phyloP scores from a whole-genome alignment of 345 rosid genomes.

The Pistacia integerrima region DNA sequence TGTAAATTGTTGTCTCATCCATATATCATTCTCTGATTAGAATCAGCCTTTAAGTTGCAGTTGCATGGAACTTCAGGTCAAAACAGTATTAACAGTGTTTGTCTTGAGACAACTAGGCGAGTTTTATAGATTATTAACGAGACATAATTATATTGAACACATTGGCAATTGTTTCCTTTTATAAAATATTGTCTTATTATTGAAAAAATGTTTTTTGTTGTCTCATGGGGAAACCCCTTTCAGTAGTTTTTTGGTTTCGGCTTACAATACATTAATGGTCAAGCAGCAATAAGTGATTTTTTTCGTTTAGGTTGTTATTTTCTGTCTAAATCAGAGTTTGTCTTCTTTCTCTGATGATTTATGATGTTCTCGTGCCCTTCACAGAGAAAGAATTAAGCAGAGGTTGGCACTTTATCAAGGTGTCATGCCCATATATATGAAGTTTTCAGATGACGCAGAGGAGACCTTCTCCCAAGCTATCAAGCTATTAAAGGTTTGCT shows the following conservation, averaged over 20 bases:
- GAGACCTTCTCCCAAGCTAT: constrained; percentile 86
- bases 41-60: too few relatives aligned
- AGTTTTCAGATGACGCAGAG: constrained; percentile 83
- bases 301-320: constrained; percentile 2
- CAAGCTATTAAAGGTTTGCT: constrained; percentile 62
- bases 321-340: neutral
- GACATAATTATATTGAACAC: neutral
- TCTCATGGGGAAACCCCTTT: neutral
- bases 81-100: neutral
- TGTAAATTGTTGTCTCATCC: neutral
- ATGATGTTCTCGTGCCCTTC: constrained; percentile 18
- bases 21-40: neutral
- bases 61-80: too few relatives aligned
- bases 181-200: neutral
- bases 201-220: neutral
- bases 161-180: neutral
- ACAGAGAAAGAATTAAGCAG: constrained; percentile 89
- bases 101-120: neutral
- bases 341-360: neutral
- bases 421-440: constrained; percentile 79
- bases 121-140: neutral
- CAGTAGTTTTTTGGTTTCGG: neutral
- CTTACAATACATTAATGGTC: neutral
- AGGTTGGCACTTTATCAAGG: constrained; percentile 90
- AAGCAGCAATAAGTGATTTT: neutral